These are phyloP conservation scores for Rheum nobile DNA, from an alignment of 148 eudicot species.

Conservation along the genomic window DNA sequence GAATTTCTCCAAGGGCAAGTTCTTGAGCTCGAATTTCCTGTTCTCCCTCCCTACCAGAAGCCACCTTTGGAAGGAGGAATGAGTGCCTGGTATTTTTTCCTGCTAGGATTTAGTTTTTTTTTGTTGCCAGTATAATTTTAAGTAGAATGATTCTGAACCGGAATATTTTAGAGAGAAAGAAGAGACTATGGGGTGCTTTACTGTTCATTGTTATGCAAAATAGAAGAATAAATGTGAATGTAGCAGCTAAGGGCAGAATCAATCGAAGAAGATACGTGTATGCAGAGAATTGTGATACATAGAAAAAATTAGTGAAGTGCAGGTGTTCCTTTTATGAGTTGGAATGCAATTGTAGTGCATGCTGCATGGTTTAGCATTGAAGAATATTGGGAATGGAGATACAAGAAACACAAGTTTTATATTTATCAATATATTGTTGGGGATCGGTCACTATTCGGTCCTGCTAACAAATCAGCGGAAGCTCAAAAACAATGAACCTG, in stretches of 20 bases:
- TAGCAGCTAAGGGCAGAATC: too few relatives aligned
- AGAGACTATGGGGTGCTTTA: neutral
- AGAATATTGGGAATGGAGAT: neutral
- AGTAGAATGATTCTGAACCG: neutral
- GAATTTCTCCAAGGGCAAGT: conserved; percentile 50
- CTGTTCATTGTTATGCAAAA: too few relatives aligned
- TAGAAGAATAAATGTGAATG: too few relatives aligned
- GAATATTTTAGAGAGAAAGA: neutral
- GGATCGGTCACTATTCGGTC: too few relatives aligned
- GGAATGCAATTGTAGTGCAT: neutral
- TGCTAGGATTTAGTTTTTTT: neutral
- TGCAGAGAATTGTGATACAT: too few relatives aligned
- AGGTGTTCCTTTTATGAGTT: neutral
- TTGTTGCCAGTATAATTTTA: neutral
- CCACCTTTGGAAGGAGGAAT: conserved; percentile 27
- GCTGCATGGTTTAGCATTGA: neutral
- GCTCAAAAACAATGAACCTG: too few relatives aligned
- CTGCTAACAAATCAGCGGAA: too few relatives aligned
- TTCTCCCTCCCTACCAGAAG: conserved; percentile 58
- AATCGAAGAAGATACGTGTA: too few relatives aligned
- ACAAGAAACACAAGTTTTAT: neutral
- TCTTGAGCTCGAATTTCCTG: conserved; percentile 58
- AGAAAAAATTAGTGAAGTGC: neutral
- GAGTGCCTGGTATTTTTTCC: conserved; percentile 31
- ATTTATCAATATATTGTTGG: too few relatives aligned